These are phyloP conservation scores for Ilyonectria sp. DNA, from an alignment of 2,329 filamentous ascomycete species.

Conservation along the genomic window DNA sequence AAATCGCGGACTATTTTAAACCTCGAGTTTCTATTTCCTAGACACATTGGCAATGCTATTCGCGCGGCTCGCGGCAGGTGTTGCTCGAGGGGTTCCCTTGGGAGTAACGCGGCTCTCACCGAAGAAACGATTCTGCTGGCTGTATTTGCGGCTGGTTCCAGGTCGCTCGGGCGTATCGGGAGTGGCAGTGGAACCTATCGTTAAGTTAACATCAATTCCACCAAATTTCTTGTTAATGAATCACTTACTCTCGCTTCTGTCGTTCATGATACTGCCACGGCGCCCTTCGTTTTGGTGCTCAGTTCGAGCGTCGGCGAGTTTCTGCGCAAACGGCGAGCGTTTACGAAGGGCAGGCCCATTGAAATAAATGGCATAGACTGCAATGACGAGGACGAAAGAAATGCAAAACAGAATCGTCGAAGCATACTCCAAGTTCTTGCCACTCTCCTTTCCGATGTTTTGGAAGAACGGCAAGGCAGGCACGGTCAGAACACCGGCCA, in stretches of 20 bases:
- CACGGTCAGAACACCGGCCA: constrained; percentile 80
- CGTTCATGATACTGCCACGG: constrained; percentile 47
- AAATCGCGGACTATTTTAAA: no score
- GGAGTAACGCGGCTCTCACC: constrained; percentile 59
- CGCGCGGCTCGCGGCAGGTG: constrained; percentile 54
- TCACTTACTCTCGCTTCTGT: constrained; percentile 50
- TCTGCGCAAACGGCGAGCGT: constrained; percentile 76
- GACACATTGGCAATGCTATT: constrained; percentile 25
- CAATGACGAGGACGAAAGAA: constrained; percentile 71
- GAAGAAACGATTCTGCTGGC: constrained; percentile 59
- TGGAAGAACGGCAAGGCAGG: constrained; percentile 76
- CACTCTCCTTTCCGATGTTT: constrained; percentile 65
- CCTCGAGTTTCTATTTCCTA: not conserved
- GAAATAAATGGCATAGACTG: constrained; percentile 78
- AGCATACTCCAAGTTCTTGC: constrained; percentile 70
- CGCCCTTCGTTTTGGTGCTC: constrained; percentile 50
- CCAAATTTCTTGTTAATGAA: fast-evolving
- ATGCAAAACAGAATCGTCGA: constrained; percentile 76
- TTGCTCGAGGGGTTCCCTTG: constrained; percentile 54
- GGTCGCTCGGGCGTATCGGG: constrained; percentile 32
- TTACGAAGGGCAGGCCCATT: constrained; percentile 73
- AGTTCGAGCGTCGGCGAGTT: constrained; percentile 63
- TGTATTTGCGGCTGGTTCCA: constrained; percentile 50
- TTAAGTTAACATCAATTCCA: constrained; percentile 21
- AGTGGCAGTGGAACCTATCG: constrained; percentile 43